Conservation (phyloP, 768 basidiomycete species). For the Kwoniella sp. region DNA sequence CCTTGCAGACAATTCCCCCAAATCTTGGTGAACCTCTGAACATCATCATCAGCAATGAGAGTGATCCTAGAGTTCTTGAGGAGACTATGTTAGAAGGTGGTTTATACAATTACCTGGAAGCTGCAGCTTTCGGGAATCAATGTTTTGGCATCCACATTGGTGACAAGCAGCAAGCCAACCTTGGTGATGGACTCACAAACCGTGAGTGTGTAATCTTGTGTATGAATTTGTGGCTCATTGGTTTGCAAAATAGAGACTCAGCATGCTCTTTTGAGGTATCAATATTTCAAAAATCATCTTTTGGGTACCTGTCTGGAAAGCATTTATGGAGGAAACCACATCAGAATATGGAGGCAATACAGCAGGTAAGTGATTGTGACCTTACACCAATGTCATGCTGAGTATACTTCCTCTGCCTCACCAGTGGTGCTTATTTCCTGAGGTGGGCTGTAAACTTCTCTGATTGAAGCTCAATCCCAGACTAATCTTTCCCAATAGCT, state of each 20-base stretch:
- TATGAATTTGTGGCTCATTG: constrained; percentile 12
- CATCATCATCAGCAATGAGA: constrained; percentile 28
- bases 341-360: constrained; percentile 29
- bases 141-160: constrained; percentile 31
- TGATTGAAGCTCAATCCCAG: background rate
- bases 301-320: constrained; percentile 32
- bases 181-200: constrained; percentile 28
- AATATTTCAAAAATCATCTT: constrained; percentile 29
- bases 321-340: constrained; percentile 34
- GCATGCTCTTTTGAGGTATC: constrained; percentile 25
- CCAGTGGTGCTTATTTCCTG: constrained; percentile 34
- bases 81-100: constrained; percentile 26
- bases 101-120: constrained; percentile 31
- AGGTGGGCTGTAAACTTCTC: constrained; percentile 11
- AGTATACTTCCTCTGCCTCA: background rate
- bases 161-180: constrained; percentile 20
- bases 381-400: background rate
- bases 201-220: constrained; percentile 16
- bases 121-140: constrained; percentile 27
- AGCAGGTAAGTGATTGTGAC: constrained; percentile 27
- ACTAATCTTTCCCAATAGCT: background rate
- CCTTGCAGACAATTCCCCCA: constrained; percentile 12
- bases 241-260: constrained; percentile 20
- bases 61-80: constrained; percentile 23
- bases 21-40: constrained; percentile 33